These are phyloP conservation scores for Plenodomus lindquistii DNA, from an alignment of 2,329 filamentous ascomycete species.

Conservation along the genomic window DNA sequence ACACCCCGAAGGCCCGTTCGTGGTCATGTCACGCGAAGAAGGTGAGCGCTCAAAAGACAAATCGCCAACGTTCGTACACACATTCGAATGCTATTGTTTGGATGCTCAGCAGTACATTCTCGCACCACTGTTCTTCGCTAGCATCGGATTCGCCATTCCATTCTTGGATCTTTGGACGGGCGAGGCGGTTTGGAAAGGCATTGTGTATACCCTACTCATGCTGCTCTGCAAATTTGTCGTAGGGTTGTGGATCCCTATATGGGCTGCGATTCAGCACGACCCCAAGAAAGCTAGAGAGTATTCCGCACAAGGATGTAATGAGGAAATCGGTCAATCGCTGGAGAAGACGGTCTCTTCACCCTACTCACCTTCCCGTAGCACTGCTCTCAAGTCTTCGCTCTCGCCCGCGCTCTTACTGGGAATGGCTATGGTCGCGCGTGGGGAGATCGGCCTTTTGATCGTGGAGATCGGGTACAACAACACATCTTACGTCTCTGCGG, in stretches of 20 bases:
- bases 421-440: conserved; percentile 31
- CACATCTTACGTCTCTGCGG: conserved; percentile 26
- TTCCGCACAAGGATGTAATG: not conserved
- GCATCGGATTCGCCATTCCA: conserved; percentile 36
- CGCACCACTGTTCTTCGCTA: conserved; percentile 36
- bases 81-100: conserved; percentile 47
- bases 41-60: conserved; percentile 31
- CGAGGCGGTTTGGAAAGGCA: conserved; percentile 31
- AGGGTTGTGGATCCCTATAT: conserved; percentile 13
- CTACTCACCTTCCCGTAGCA: conserved; percentile 6
- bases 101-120: conserved; percentile 49
- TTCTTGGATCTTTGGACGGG: conserved; percentile 35
- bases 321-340: not conserved
- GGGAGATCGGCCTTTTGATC: conserved; percentile 35
- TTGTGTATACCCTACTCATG: conserved; percentile 35
- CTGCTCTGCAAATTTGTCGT: conserved; percentile 19
- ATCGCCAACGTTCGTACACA: conserved; percentile 34
- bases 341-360: conserved; percentile 6
- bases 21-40: conserved; percentile 28
- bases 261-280: conserved; percentile 5
- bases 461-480: conserved; percentile 35
- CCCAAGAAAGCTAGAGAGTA: conserved; percentile 9
- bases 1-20: conserved; percentile 21
- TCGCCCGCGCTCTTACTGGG: conserved; percentile 21
- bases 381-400: conserved; percentile 6